Evolutionary conservation across 2,329 filamentous ascomycete species (phyloP), one percentile per base, ranked within the genome.

Genomic region (Penicillium sp.): DNA sequence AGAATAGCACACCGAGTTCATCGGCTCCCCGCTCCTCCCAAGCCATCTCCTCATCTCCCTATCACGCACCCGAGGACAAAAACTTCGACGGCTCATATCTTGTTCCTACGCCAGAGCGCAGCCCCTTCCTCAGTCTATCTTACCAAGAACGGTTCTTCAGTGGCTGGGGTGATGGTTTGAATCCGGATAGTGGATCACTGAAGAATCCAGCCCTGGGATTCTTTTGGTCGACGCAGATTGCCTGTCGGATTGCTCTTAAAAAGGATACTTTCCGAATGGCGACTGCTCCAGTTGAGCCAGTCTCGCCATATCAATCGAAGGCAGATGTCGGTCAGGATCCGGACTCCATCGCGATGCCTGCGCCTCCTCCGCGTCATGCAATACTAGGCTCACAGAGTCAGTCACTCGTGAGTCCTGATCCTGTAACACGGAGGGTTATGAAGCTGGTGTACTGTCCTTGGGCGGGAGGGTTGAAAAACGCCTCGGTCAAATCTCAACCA

Each of bases 71-170:
- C 10, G 65, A 73, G 6, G 64, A 66, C 41, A 65, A 59, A 51
- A 55, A 57, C 52, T 67, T 65, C 58, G 57, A 69, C 59, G 66
- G 69, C 21, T 61, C 67, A 61, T 68, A 73, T 70, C 32, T 74
- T 69, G 42, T 81, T 68, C 44, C 72, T 66, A 55, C 73, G 38
- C 64, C 70, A 2, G 64, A 64, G 14, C 69, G 70, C 16, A 70
- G 68, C 40, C 80, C 84, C 11, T 84, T 87, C 0, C 79, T 97
- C 36, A 82, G 84, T 31, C 83, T 97, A 8, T 29, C 38, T n/a
- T 89, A 97, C 72, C 93, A 97, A 73, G 91, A 97, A 71, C 84
- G 89, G 41, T 97, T 92, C 84, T 96, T 97, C 75, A 95, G 92
- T 4, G 92, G 94, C 59, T 97, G 94, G 93, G 92, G 93, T 21